Base-by-base conservation (phyloP, 164 flowering plant species). In the Vitis riparia region DNA sequence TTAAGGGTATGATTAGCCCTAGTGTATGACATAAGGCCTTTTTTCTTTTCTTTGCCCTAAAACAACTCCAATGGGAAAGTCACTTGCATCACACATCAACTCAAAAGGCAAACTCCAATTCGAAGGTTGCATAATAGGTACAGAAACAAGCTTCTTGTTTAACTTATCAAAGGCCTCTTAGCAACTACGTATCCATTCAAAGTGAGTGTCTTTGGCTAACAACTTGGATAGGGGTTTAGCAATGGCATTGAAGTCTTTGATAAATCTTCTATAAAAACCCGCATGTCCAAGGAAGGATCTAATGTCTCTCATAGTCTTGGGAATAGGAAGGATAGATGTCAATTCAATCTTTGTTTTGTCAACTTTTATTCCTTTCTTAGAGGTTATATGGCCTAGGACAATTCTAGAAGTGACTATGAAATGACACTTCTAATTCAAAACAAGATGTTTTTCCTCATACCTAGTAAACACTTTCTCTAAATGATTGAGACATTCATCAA, bases 101-200 rank as follows among this genome's bases (percentile, higher is more conserved):
- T 60, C 63, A 60, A 60, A 23, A 9, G 63, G 27, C 8, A 60
- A 8, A 16, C 12, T 60, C 63, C 63, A 60, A 29, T 60, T 37
- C 0, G 32, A 5, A 9, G 63, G 1, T 23, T 60, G 7, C 7
- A 60, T 60, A 8, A 60, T 60, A 23, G 30, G 63, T 8, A 23
- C 9, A 6, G 63, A 19, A 29, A 37, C 27, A 5, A 60, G 44
- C 9, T 60, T 60, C 4, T 7, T 5, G 11, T 1, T 29, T 9
- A 60, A 2, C 11, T 9, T 60, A 9, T 29, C 11, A 60, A 60
- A 60, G 12, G 63, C 30, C 44, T 17, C 32, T 13, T 60, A 7
- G 7, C 63, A 60, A 19, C 9, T 37, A 8, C 0, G 1, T 9
- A 37, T 60, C 63, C 63, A 60, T 6, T 60, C 7, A 27, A 60